phyloP scores from a whole-genome alignment of 495 filamentous ascomycete species.

The Penicillium parvum region DNA sequence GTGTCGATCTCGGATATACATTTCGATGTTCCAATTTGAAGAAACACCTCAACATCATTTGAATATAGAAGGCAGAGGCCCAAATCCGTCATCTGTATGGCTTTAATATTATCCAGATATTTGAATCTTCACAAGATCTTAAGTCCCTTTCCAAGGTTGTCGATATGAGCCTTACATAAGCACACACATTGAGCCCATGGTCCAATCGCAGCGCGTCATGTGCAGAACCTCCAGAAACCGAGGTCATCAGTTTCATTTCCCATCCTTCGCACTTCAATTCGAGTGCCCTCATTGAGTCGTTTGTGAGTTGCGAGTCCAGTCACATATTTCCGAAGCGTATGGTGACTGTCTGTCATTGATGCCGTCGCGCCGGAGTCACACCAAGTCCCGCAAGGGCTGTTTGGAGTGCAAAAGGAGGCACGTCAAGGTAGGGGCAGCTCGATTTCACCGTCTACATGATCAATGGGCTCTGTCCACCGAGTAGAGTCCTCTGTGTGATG shows the following conservation, averaged over 20 bases:
- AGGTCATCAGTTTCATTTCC: slow-evolving; percentile 6
- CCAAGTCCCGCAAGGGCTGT: slow-evolving; percentile 38
- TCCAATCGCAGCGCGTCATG: slow-evolving; percentile 8
- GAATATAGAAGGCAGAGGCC: too few species aligned
- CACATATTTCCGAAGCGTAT: not conserved
- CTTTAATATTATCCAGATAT: not conserved
- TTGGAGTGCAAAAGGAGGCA: slow-evolving; percentile 38
- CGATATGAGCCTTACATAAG: slow-evolving; percentile 3
- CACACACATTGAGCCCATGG: not conserved
- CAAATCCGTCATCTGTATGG: too few species aligned
- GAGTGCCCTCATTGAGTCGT: not conserved
- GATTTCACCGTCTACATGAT: not conserved
- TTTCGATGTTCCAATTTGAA: too few species aligned
- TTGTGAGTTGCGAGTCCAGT: not conserved
- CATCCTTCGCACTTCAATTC: not conserved
- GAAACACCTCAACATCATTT: too few species aligned
- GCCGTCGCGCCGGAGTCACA: slow-evolving; percentile 31
- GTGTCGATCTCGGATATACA: too few species aligned
- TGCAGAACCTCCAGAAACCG: slow-evolving; percentile 17
- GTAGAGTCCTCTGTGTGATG: too few species aligned
- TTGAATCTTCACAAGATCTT: too few species aligned
- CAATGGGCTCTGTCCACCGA: not conserved
- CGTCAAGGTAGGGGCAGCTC: slow-evolving; percentile 28
- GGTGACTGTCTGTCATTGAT: slow-evolving; percentile 8
- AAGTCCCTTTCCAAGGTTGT: not conserved